These are phyloP conservation scores for Suhomyces xylopsoci DNA, from an alignment of 805 yeast species.

Conservation along the genomic window DNA sequence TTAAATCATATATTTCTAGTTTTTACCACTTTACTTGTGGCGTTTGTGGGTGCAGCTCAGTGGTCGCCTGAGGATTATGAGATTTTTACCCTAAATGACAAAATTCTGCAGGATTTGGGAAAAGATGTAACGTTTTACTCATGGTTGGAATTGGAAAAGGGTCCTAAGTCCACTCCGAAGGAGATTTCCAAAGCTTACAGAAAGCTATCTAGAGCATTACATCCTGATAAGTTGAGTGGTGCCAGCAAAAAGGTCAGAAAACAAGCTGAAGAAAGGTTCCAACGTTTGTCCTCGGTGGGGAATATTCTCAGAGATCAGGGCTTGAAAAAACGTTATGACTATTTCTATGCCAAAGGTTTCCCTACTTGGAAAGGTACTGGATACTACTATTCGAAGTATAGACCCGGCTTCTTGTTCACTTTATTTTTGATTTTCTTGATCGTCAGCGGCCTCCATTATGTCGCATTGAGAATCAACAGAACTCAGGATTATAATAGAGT, in stretches of 20 bases:
- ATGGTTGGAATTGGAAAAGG: conserved; percentile 53
- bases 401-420: conserved; percentile 60
- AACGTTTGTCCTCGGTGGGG: conserved; percentile 72
- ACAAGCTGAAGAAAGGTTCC: conserved; percentile 65
- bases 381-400: conserved; percentile 61
- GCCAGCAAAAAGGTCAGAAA: conserved; percentile 34
- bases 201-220: conserved; percentile 65
- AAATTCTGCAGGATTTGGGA: conserved; percentile 62
- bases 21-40: background rate
- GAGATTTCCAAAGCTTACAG: conserved; percentile 67
- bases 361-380: conserved; percentile 76
- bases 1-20: background rate
- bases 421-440: conserved; percentile 49
- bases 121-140: conserved; percentile 61
- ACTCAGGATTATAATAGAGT: conserved; percentile 58
- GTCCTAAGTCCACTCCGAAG: conserved; percentile 45
- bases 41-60: conserved; percentile 23
- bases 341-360: conserved; percentile 77
- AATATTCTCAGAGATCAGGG: conserved; percentile 60
- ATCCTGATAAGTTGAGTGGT: conserved; percentile 71
- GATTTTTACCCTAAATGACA: conserved; percentile 69
- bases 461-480: conserved; percentile 51
- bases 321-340: conserved; percentile 73
- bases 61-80: conserved; percentile 76
- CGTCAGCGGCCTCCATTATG: conserved; percentile 56